These are phyloP conservation scores for Pyrenophora seminiperda DNA, from an alignment of 2,329 filamentous ascomycete species.

Conservation along the genomic window DNA sequence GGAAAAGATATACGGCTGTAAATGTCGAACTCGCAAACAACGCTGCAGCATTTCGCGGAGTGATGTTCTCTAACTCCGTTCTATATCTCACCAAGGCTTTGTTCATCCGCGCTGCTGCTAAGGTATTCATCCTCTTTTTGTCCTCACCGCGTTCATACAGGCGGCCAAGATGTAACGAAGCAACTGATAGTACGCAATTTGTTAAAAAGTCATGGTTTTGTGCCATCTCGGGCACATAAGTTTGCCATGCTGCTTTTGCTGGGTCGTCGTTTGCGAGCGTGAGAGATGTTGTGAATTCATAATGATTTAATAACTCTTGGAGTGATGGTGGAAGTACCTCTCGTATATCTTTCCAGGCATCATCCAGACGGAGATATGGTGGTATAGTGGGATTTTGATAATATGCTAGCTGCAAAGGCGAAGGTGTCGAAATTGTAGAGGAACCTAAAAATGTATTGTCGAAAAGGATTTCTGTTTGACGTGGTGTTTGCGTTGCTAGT, in stretches of 20 bases:
- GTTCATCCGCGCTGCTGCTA: constrained; percentile 44
- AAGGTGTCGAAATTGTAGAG: background rate
- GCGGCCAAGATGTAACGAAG: constrained; percentile 53
- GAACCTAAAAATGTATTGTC: constrained; percentile 5
- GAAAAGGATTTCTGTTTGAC: constrained; percentile 15
- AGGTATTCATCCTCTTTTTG: constrained; percentile 31
- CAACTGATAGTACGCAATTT: constrained; percentile 53
- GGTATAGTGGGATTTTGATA: constrained; percentile 24
- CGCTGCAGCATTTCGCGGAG: constrained; percentile 50
- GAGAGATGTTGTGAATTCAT: constrained; percentile 40
- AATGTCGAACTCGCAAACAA: constrained; percentile 46
- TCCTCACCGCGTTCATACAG: constrained; percentile 36
- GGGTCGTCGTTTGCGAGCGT: constrained; percentile 38
- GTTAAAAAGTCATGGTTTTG: constrained; percentile 52
- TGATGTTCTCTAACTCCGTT: constrained; percentile 41
- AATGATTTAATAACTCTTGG: constrained; percentile 41
- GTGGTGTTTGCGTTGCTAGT: constrained; percentile 13
- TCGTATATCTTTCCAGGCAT: constrained; percentile 37
- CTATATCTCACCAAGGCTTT: constrained; percentile 40
- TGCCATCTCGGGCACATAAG: constrained; percentile 46
- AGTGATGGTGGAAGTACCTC: constrained; percentile 30
- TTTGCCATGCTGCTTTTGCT: constrained; percentile 42
- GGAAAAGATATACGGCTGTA: constrained; percentile 44
- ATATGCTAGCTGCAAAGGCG: background rate
- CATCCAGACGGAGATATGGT: constrained; percentile 30